A percentile compares a stretch with the other conserved stretches of the same genome.
Evolutionary conservation across 192 early-diverging fungal species (phyloP).

Genomic region (Coemansia interrupta): DNA sequence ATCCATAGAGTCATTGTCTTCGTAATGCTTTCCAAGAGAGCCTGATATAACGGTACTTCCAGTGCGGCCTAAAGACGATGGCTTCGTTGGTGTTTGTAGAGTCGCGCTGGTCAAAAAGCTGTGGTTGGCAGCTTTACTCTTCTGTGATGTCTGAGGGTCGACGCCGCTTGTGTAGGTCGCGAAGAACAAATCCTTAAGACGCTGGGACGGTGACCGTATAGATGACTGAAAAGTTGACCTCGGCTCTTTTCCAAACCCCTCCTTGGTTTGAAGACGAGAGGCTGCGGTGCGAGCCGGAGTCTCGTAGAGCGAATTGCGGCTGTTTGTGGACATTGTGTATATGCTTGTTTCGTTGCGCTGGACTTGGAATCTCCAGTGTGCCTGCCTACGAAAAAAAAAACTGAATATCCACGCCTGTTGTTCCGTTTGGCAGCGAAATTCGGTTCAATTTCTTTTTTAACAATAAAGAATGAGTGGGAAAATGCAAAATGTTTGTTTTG

Average conservation of each 20-base stretch:
- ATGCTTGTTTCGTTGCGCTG: background rate
- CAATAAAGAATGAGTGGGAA: background rate
- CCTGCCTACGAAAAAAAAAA: background rate
- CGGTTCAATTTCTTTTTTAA: background rate
- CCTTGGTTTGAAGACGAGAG: slow-evolving; percentile 19
- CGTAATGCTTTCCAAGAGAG: background rate
- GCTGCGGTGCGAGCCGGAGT: slow-evolving; percentile 31
- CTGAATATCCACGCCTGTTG: no score
- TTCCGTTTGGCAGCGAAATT: background rate
- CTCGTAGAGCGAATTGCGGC: slow-evolving; percentile 17
- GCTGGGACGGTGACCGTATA: slow-evolving; percentile 43
- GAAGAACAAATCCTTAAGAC: slow-evolving; percentile 49
- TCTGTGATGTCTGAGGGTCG: slow-evolving; percentile 11
- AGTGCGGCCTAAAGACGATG: background rate
- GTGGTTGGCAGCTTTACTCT: slow-evolving; percentile 4
- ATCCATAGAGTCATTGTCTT: slow-evolving; percentile 32
- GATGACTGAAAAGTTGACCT: slow-evolving; percentile 1
- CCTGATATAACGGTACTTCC: background rate
- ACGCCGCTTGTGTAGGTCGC: slow-evolving; percentile 43
- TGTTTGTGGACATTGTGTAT: slow-evolving; percentile 14
- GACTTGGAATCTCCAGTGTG: background rate
- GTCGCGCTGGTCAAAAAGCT: slow-evolving; percentile 19
- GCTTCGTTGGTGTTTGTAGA: slow-evolving; percentile 34
- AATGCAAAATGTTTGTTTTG: background rate
- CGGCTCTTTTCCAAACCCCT: background rate